Evolutionary conservation across 2,329 filamentous ascomycete genomes (phyloP), one percentile per base, ranked within the genome.

Genomic region (Xylariales sp.): DNA sequence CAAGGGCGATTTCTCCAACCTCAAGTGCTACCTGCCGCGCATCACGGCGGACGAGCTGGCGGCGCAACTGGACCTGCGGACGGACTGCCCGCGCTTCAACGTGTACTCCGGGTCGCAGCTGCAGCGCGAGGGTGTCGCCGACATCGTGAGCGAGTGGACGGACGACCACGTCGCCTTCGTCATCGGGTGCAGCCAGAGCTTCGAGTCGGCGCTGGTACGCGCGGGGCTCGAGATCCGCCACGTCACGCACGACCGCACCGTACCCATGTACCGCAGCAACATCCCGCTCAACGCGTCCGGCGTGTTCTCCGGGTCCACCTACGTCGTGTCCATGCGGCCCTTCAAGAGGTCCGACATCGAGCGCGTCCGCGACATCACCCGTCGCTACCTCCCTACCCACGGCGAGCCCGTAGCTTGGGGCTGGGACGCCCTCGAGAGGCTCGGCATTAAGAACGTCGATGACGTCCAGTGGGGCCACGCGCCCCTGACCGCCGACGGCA

Each of bases 401-500:
- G 80, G 80, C 3, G 80, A 83, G 59, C 77, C 77, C 2, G 61
- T 84, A 12, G 77, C 73, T 4, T 84, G 77, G 77, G 79, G 76
- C 1, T 84, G 78, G 77, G 69, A 79, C 4, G 73, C 69, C 0
- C 54, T 74, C 10, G 49, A 55, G 43, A 49, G 49, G 21, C 48
- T 84, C 30, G 79, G 79, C 0, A 77, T 84, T 39, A 36, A 46
- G 32, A 66, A 81, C 52, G 62, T 81, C 8, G 57, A 66, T 29
- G 41, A 29, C 6, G 73, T 74, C 2, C 69, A 83, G 36, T 84
- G 74, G 69, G 79, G 80, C 1, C 74, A 81, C 41, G 60, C 41
- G 41, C 62, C 51, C 38, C 54, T 64, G 52, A 69, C 49, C 1
- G 45, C 48, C 17, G 64, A 68, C 19, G 73, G 69, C 1, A 50